These are phyloP conservation scores for Schizosaccharomyces osmophilus DNA, from an alignment of 805 yeast species.

Conservation along the genomic window DNA sequence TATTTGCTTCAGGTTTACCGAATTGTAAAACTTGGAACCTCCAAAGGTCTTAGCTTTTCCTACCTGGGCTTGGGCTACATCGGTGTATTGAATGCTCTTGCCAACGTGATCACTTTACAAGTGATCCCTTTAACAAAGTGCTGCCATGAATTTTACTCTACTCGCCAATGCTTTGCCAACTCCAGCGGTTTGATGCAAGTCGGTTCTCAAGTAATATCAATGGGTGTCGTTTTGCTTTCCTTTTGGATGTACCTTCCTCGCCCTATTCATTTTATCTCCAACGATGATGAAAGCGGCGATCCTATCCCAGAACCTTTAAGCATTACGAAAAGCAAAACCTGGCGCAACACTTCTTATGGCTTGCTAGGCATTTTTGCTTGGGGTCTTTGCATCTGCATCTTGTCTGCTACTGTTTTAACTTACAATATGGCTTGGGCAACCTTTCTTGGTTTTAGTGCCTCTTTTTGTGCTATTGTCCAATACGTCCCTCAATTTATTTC, in stretches of 20 bases:
- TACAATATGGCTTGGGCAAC: conserved; percentile 16
- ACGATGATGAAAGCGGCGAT: not conserved
- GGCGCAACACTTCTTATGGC: not conserved
- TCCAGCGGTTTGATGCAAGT: not conserved
- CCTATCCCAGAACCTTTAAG: not conserved
- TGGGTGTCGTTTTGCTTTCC: not conserved
- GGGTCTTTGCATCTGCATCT: not conserved
- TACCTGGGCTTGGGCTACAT: not conserved
- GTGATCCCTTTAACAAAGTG: not conserved
- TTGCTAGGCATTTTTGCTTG: not conserved
- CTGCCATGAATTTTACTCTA: not conserved
- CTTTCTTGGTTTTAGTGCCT: conserved; percentile 38
- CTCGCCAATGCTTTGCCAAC: not conserved
- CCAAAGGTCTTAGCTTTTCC: not conserved
- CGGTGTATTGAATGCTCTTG: not conserved
- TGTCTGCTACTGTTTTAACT: not conserved
- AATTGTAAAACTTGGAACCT: not conserved
- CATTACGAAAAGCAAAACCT: not conserved
- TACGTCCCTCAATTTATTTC: conserved; percentile 60
- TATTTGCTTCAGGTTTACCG: not conserved
- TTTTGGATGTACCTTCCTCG: not conserved
- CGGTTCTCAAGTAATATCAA: not conserved
- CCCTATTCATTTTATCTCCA: not conserved
- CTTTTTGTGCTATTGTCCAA: conserved; percentile 40
- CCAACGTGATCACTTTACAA: not conserved